These are phyloP conservation scores for Backusella parvicylindrica DNA, from an alignment of 192 early-diverging fungal species.

Conservation along the genomic window DNA sequence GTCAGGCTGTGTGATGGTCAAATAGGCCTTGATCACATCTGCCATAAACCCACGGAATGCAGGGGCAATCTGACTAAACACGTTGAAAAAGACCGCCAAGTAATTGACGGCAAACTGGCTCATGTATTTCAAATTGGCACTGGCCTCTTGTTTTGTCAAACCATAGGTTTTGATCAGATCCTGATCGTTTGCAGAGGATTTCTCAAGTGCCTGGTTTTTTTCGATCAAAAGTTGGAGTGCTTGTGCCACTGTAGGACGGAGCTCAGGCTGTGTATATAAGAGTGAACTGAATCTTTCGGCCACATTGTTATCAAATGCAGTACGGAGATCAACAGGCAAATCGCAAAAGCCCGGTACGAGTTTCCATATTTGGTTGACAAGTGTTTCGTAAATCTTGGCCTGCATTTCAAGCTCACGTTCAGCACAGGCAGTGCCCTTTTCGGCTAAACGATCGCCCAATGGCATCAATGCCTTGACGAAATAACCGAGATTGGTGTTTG, in stretches of 20 bases:
- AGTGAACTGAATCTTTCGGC: slow-evolving; percentile 75
- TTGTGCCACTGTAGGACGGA: slow-evolving; percentile 75
- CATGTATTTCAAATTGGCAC: slow-evolving; percentile 54
- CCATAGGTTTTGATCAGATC: slow-evolving; percentile 43
- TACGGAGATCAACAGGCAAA: slow-evolving; percentile 70
- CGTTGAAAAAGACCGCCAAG: slow-evolving; percentile 75
- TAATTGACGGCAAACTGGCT: slow-evolving; percentile 67
- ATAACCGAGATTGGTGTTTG: slow-evolving; percentile 69
- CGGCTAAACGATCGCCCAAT: slow-evolving; percentile 67
- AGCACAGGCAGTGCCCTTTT: slow-evolving; percentile 57
- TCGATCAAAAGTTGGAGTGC: slow-evolving; percentile 66
- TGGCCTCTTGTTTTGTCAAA: slow-evolving; percentile 50
- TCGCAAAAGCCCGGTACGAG: slow-evolving; percentile 85
- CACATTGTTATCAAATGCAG: slow-evolving; percentile 56
- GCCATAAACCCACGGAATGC: slow-evolving; percentile 61
- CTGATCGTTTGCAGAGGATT: slow-evolving; percentile 38
- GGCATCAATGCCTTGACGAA: slow-evolving; percentile 74
- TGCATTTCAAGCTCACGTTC: slow-evolving; percentile 59
- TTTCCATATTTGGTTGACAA: slow-evolving; percentile 86
- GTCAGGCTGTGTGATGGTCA: slow-evolving; percentile 54
- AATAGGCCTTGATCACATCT: slow-evolving; percentile 66
- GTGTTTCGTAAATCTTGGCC: slow-evolving; percentile 88
- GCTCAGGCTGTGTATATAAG: slow-evolving; percentile 67
- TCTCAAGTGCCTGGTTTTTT: slow-evolving; percentile 43
- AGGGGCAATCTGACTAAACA: slow-evolving; percentile 65